Conservation (phyloP, 306 rosid genomes). For the Nissolia schottii region DNA sequence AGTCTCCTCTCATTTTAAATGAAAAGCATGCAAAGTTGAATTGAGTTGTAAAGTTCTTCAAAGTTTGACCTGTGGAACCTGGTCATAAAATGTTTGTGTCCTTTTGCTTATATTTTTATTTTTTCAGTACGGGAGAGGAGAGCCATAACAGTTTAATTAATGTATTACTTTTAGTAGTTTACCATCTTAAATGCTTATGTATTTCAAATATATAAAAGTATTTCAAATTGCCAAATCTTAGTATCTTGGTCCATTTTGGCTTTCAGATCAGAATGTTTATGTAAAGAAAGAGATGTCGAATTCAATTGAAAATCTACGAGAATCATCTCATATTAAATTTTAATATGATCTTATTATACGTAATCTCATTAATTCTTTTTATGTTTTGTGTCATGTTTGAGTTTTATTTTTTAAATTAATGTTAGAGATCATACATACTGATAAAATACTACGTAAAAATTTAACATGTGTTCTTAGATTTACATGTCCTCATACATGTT, state of each 20-base stretch:
- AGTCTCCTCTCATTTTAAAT: neutral
- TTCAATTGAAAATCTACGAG: neutral
- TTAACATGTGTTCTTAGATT: no score
- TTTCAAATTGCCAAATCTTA: neutral
- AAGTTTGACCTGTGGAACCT: slow-evolving; percentile 13
- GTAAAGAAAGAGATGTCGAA: neutral
- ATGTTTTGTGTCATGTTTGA: no score
- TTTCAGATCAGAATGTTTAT: neutral
- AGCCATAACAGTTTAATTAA: neutral
- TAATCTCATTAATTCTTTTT: no score
- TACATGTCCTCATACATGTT: no score
- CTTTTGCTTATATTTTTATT: neutral
- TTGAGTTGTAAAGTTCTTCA: slow-evolving; percentile 14
- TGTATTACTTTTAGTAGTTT: neutral
- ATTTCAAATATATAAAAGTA: neutral
- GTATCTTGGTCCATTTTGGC: neutral
- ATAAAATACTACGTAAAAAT: no score
- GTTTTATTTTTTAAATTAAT: no score
- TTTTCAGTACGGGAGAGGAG: neutral
- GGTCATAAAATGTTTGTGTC: neutral
- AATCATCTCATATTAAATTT: no score
- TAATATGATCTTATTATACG: no score
- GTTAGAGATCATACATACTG: no score
- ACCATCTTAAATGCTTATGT: neutral
- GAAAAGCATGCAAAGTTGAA: slow-evolving; percentile 25